Evolutionary conservation across 495 filamentous ascomycete species (phyloP).

Genomic region (Trichocladium uniseriatum): DNA sequence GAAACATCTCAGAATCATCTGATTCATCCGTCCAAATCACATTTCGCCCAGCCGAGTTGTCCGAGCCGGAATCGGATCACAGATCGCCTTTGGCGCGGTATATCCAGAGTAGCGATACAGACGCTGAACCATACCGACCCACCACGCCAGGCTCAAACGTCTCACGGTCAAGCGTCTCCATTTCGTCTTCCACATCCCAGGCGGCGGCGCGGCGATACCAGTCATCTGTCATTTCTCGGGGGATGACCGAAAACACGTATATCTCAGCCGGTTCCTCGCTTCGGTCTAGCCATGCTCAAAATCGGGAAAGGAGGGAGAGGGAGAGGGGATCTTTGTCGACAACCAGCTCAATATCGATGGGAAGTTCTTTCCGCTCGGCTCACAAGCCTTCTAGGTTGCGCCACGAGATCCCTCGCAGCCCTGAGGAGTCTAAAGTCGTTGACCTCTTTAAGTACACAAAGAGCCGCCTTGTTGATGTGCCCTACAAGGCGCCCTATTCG

Average conservation of each 20-base stretch:
- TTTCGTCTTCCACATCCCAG: slow-evolving; percentile 41
- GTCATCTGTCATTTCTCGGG: slow-evolving; percentile 40
- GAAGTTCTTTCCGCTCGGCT: slow-evolving; percentile 51
- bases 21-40: slow-evolving; percentile 39
- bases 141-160: slow-evolving; percentile 54
- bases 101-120: slow-evolving; percentile 39
- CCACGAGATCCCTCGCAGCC: slow-evolving; percentile 66
- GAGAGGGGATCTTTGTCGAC: slow-evolving; percentile 54
- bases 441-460: slow-evolving; percentile 63
- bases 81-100: slow-evolving; percentile 60
- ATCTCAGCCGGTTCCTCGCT: slow-evolving; percentile 55
- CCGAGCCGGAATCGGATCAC: slow-evolving; percentile 56
- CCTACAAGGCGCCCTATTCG: slow-evolving; percentile 57
- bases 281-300: slow-evolving; percentile 30
- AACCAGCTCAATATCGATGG: slow-evolving; percentile 49
- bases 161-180: slow-evolving; percentile 56
- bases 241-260: slow-evolving; percentile 48
- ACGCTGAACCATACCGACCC: slow-evolving; percentile 48
- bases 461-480: slow-evolving; percentile 66
- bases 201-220: slow-evolving; percentile 26
- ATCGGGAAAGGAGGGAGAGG: slow-evolving; percentile 33
- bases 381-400: slow-evolving; percentile 62
- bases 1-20: slow-evolving; percentile 34
- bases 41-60: slow-evolving; percentile 43
- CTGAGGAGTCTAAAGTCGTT: slow-evolving; percentile 48